Evolutionary conservation across 2,329 filamentous ascomycete species (phyloP), one percentile per base, ranked within the genome.

Genomic region (Fusarium sp.): DNA sequence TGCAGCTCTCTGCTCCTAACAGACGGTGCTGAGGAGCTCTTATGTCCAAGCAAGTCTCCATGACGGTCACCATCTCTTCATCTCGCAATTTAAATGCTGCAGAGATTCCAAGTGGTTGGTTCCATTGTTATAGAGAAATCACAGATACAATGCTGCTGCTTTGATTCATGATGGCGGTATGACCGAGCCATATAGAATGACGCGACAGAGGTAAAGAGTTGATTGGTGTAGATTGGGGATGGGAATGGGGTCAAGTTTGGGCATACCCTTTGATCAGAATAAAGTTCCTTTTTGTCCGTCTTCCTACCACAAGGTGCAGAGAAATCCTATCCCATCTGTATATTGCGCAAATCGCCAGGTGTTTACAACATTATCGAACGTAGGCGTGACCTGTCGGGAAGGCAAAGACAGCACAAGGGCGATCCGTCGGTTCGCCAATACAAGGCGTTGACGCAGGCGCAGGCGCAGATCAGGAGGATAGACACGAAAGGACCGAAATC

Each of bases 311-410:
- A 58, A 59, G 46, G 43, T 62, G 60, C 45, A 62, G 58, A 62
- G 54, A 60, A 58, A 57, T 57, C 50, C 57, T 74, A 62, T 73
- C 68, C 68, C 69, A 74, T 73, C 66, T 73, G 73, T 72, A 62
- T 62, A 72, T 70, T 66, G 63, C 62, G 65, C 68, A 63, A 67
- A 56, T 74, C 60, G 68, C 71, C 64, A 58, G 77, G 71, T 73
- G 75, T 78, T 79, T 79, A 79, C 77, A 77, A 68, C 61, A 76
- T 77, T 66, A 71, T 76, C 74, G 66, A 63, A 62, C 65, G 73
- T 62, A 66, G 69, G 64, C 65, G 74, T 66, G 68, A 69, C 71
- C 48, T 65, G 75, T 72, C 48, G 68, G 65, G 55, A 57, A 70
- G 62, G 60, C 53, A 68, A 67, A 63, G 65, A 68, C 68, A 58